phyloP scores from a whole-genome alignment of 2,329 filamentous ascomycete species.

The Xylariaceae sp. region DNA sequence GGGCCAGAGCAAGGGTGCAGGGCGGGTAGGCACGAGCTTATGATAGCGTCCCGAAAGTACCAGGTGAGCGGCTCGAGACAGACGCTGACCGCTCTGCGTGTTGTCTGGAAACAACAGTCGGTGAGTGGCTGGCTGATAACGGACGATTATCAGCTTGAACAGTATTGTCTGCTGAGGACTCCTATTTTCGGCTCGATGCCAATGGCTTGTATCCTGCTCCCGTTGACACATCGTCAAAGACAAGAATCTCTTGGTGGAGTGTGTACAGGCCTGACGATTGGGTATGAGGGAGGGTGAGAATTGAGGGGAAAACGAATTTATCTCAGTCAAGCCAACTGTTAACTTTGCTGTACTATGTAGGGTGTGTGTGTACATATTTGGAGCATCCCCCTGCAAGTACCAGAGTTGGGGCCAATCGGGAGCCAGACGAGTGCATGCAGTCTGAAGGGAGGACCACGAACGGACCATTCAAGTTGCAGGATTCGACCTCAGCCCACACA shows the following conservation, averaged over 20 bases:
- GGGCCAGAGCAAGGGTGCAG: background rate
- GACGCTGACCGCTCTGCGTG: slow-evolving; percentile 22
- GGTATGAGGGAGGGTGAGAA: slow-evolving; percentile 14
- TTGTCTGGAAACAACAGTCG: slow-evolving; percentile 22
- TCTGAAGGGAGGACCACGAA: slow-evolving; percentile 22
- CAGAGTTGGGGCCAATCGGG: slow-evolving; percentile 24
- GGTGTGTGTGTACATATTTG: slow-evolving; percentile 15
- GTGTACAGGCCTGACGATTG: slow-evolving; percentile 21
- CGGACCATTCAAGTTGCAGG: slow-evolving; percentile 25
- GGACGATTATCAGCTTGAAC: slow-evolving; percentile 23
- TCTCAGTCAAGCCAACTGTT: slow-evolving; percentile 5
- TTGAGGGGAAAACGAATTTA: slow-evolving; percentile 6
- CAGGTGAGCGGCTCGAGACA: slow-evolving; percentile 25
- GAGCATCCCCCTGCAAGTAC: slow-evolving; percentile 10
- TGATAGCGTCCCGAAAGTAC: slow-evolving; percentile 2
- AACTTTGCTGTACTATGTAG: slow-evolving; percentile 1
- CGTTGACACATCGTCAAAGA: slow-evolving; percentile 17
- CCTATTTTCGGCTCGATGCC: slow-evolving; percentile 19
- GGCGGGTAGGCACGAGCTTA: too few species aligned
- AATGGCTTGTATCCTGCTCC: slow-evolving; percentile 16
- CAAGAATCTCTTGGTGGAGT: slow-evolving; percentile 23
- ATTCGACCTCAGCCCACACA: slow-evolving; percentile 25
- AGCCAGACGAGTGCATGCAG: slow-evolving; percentile 21
- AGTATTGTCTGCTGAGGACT: slow-evolving; percentile 20
- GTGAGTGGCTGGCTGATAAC: slow-evolving; percentile 23